These are phyloP conservation scores for Murraya koenigii DNA, from an alignment of 345 rosid species.

Conservation along the genomic window DNA sequence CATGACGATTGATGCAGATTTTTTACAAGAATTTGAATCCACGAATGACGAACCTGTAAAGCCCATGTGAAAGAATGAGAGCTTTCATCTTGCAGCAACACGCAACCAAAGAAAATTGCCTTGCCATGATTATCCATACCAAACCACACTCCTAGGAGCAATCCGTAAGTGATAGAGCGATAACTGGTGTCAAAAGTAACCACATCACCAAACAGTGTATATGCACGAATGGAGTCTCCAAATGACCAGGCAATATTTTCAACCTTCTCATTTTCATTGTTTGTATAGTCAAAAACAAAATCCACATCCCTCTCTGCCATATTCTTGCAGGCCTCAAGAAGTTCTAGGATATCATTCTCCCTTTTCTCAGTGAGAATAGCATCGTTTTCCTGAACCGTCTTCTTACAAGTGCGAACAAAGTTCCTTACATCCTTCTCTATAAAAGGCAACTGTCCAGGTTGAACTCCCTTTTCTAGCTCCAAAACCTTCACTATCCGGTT, in stretches of 20 bases:
- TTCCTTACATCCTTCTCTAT: constrained; percentile 95
- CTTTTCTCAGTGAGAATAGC: constrained; percentile 72
- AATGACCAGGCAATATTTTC: constrained; percentile 88
- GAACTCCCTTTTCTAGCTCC: constrained; percentile 88
- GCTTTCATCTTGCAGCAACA: constrained; percentile 78
- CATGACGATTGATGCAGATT: constrained; percentile 25
- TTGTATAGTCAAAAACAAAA: constrained; percentile 65
- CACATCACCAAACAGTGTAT: constrained; percentile 65
- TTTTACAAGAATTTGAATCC: constrained; percentile 31
- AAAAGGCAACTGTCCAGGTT: constrained; percentile 80
- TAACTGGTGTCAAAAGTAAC: constrained; percentile 72
- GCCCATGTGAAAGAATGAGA: constrained; percentile 80
- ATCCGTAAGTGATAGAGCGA: constrained; percentile 76
- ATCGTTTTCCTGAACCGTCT: constrained; percentile 81
- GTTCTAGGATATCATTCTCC: constrained; percentile 68
- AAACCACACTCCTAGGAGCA: constrained; percentile 78
- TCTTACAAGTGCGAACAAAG: constrained; percentile 82
- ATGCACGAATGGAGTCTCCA: constrained; percentile 63
- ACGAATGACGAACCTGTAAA: constrained; percentile 94
- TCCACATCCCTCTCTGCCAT: constrained; percentile 62
- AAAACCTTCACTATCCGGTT: constrained; percentile 81
- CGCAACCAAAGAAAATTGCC: constrained; percentile 71
- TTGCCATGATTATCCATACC: constrained; percentile 76
- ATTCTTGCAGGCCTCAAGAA: constrained; percentile 71
- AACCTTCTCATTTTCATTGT: constrained; percentile 64